These are phyloP conservation scores for Lathyrus oleraceus DNA, from an alignment of 306 rosid species.

Conservation along the genomic window DNA sequence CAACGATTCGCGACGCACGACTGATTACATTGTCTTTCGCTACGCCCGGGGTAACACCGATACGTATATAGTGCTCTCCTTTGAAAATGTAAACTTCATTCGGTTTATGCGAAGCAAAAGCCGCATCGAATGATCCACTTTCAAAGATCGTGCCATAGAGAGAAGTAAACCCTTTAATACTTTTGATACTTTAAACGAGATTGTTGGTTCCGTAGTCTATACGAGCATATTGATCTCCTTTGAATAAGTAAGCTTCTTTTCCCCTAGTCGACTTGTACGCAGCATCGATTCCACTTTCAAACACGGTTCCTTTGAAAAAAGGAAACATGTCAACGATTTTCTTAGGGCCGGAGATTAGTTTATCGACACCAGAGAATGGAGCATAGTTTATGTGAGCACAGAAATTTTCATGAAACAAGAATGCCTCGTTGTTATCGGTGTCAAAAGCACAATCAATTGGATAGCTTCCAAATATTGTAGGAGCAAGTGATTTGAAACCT, in stretches of 20 bases:
- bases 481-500: background rate
- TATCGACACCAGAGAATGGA: background rate
- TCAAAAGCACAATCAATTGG: background rate
- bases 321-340: background rate
- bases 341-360: background rate
- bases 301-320: background rate
- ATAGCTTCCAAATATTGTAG: background rate
- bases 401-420: too few relatives aligned
- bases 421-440: background rate
- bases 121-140: too few relatives aligned
- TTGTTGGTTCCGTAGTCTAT: background rate
- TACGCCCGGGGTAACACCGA: too few relatives aligned
- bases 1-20: too few relatives aligned
- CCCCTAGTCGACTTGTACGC: background rate
- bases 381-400: background rate
- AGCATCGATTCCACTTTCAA: background rate
- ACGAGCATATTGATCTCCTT: background rate
- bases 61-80: too few relatives aligned
- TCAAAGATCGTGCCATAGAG: background rate
- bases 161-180: background rate
- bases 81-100: too few relatives aligned
- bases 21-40: too few relatives aligned
- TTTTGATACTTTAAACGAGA: background rate
- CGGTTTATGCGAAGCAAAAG: too few relatives aligned
- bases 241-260: background rate